Base-by-base conservation (phyloP, 1,284 basidiomycete species). In the Schizophyllum amplum region DNA sequence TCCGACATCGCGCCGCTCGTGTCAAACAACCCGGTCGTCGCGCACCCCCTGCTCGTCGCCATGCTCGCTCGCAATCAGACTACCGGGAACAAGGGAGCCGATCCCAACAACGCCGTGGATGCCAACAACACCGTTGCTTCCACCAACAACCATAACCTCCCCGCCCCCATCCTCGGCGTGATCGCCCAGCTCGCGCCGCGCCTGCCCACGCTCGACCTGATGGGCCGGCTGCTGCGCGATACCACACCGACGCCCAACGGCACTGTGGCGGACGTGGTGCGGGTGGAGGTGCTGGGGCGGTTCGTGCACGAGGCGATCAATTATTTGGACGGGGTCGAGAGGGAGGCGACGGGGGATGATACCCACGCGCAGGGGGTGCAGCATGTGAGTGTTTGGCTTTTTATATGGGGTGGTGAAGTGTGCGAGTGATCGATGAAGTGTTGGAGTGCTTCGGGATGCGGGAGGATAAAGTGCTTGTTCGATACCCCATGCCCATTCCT, bases 231-330 rank as follows among this genome's bases (percentile, higher is more conserved):
- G 4, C 69, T 90, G 20, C 77, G 80, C 57, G 85, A 88, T 64
- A 69, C 75, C 27, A 82, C 83, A 0, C 66, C 70, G 26, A 68
- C 81, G 56, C 67, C 64, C 57, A 67, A 65, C n/a, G 66, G 63
- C 15, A 84, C 84, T 2, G 72, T 90, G 53, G 82, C 81, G 1
- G 83, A 83, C 60, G 69, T 88, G 15, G 75, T 87, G 15, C 73
- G 81, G 17, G 69, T 70, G 17, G 85, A 89, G 52, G 81, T 81
- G 2, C 75, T 90, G 4, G 87, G 86, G 4, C 76, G 76, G 53
- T 90, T 90, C 65, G 72, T 89, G 24, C 81, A 84, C 56, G 79
- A 82, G 60, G 86, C 85, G 84, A 70, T 90, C 7, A 87, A 89
- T 55, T 72, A 69, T 24, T 82, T 83, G 1, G 86, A 89, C 63